phyloP scores from a whole-genome alignment of 495 filamentous ascomycete species.

The Penicillium pancosmium region DNA sequence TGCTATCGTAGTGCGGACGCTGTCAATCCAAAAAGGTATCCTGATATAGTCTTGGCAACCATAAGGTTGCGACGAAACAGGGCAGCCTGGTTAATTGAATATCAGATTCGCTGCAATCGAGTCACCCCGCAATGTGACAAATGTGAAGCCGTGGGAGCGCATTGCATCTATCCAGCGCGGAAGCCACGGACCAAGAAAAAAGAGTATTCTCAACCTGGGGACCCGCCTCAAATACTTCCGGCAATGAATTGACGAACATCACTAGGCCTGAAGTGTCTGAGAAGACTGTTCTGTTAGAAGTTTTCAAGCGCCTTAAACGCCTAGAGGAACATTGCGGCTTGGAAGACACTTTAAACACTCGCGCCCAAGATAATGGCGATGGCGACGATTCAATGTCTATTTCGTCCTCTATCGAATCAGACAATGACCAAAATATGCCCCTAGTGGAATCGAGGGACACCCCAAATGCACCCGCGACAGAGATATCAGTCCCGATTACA shows the following conservation, averaged over 20 bases:
- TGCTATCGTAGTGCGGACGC: conserved; percentile 20
- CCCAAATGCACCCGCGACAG: too few species aligned
- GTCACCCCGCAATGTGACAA: conserved; percentile 25
- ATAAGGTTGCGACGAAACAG: neutral
- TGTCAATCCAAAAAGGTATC: conserved; percentile 26
- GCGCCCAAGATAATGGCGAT: neutral
- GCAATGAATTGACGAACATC: neutral
- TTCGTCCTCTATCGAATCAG: neutral
- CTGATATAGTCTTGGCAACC: neutral
- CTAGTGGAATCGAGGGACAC: neutral
- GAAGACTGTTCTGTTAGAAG: conserved; percentile 17
- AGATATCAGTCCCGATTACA: neutral
- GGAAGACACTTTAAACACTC: neutral
- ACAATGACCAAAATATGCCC: neutral
- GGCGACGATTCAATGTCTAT: conserved; percentile 3
- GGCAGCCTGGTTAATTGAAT: neutral
- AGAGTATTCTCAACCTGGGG: conserved; percentile 4
- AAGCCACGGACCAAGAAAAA: conserved; percentile 20
- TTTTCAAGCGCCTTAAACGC: conserved; percentile 23
- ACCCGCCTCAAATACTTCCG: neutral
- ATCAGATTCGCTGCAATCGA: conserved; percentile 27
- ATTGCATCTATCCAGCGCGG: conserved; percentile 21
- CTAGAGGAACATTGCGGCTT: conserved; percentile 25
- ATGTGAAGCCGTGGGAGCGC: conserved; percentile 15
- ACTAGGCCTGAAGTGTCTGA: conserved; percentile 5